Percentiles rank a stretch among this genome's conserved stretches.
Conservation (phyloP, 768 basidiomycete genomes). For the Cubamyces sp. region DNA sequence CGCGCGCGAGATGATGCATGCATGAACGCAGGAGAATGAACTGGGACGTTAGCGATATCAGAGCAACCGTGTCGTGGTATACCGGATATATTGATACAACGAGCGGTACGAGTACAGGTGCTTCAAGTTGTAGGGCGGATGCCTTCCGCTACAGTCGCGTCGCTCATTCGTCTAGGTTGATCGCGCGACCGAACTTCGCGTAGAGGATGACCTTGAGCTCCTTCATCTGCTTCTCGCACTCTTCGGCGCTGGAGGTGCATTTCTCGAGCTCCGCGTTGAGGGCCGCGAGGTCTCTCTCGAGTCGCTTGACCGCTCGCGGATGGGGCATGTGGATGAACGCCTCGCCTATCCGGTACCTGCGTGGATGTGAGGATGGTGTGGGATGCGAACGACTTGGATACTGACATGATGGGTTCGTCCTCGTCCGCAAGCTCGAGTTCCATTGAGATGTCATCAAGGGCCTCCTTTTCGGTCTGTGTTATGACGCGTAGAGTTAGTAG, state of each 20-base stretch:
- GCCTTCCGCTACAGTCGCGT: no score
- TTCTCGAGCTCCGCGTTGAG: constrained; percentile 59
- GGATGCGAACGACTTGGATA: constrained; percentile 2
- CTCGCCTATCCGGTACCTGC: constrained; percentile 89
- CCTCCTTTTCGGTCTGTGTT: constrained; percentile 89
- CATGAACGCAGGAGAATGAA: no score
- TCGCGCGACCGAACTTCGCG: constrained; percentile 90
- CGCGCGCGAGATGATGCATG: no score
- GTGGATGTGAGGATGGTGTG: not conserved
- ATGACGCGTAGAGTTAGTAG: not conserved
- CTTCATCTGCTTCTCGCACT: constrained; percentile 78
- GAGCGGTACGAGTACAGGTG: not conserved
- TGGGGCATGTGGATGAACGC: constrained; percentile 83
- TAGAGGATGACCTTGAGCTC: constrained; percentile 79
- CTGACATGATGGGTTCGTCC: constrained; percentile 77
- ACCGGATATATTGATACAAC: constrained; percentile 13
- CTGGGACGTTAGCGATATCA: no score
- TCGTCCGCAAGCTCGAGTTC: constrained; percentile 92
- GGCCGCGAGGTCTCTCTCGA: constrained; percentile 68
- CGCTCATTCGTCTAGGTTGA: constrained; percentile 82
- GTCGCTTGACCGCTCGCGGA: constrained; percentile 65
- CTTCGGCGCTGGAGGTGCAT: constrained; percentile 55
- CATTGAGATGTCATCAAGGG: constrained; percentile 83
- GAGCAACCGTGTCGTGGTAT: not conserved
- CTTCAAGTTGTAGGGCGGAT: not conserved